Conservation (phyloP, 73 alveolate species). For the Uronychia setigera region DNA sequence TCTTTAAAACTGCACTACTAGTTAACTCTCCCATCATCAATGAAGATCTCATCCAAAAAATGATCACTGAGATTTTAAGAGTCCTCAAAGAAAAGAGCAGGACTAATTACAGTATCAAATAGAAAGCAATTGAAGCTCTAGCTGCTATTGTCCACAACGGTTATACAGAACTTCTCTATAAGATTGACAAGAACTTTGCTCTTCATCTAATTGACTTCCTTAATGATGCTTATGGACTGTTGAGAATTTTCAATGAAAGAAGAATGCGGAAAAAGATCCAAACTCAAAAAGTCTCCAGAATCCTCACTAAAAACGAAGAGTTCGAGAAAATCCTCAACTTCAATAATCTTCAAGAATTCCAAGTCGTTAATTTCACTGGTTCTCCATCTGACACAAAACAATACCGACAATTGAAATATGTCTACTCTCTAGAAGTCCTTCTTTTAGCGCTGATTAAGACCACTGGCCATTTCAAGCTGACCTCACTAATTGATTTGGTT, state of each 20-base stretch:
- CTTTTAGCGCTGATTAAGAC: neutral
- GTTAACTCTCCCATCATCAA: neutral
- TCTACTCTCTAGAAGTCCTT: slow-evolving; percentile 9
- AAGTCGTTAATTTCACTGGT: neutral
- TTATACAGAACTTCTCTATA: neutral
- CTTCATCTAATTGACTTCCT: neutral
- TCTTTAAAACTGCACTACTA: neutral
- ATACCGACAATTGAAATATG: neutral
- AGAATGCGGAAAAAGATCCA: neutral
- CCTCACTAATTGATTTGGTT: neutral
- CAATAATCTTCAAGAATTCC: neutral
- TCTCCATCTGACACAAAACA: neutral
- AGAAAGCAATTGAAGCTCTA: neutral
- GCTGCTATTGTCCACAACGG: neutral
- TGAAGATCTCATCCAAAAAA: neutral
- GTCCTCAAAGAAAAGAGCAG: neutral
- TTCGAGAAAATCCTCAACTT: slow-evolving; percentile 14
- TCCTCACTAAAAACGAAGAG: neutral
- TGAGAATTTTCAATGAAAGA: neutral
- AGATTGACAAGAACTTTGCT: neutral
- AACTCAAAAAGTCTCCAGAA: neutral
- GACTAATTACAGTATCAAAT: neutral
- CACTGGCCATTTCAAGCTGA: slow-evolving; percentile 11
- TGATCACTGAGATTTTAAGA: too few relatives aligned
- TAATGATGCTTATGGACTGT: neutral